Conservation (phyloP, 2,329 filamentous ascomycete genomes). For the Microdochium paspali region DNA sequence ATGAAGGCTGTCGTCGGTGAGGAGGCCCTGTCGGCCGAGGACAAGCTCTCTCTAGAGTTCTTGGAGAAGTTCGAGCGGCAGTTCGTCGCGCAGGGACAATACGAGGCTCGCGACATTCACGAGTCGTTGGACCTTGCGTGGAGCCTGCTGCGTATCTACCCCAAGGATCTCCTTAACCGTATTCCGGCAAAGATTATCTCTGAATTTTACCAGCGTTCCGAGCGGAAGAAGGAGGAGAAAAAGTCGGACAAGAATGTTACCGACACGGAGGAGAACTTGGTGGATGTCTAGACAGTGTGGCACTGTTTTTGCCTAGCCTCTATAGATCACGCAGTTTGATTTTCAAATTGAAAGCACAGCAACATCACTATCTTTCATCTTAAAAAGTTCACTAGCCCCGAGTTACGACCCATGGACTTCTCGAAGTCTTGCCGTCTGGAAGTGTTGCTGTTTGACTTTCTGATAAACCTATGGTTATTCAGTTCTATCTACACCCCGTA, state of each 20-base stretch:
- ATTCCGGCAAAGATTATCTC: conserved; percentile 76
- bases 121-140: conserved; percentile 94
- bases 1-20: conserved; percentile 99
- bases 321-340: too few relatives aligned
- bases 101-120: conserved; percentile 84
- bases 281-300: conserved; percentile 42
- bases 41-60: conserved; percentile 97
- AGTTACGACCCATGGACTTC: too few relatives aligned
- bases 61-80: conserved; percentile 95
- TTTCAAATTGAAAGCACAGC: too few relatives aligned
- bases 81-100: conserved; percentile 86
- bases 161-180: conserved; percentile 95
- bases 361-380: too few relatives aligned
- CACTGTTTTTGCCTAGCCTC: too few relatives aligned
- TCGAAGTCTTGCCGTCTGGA: too few relatives aligned
- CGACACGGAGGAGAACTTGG: conserved; percentile 47
- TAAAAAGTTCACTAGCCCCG: too few relatives aligned
- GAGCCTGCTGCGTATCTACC: conserved; percentile 93
- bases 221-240: conserved; percentile 54
- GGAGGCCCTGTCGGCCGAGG: conserved; percentile 88
- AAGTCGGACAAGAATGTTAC: conserved; percentile 36
- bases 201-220: conserved; percentile 69
- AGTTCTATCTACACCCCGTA: too few relatives aligned
- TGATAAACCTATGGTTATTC: too few relatives aligned
- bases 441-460: too few relatives aligned